Evolutionary conservation across 495 filamentous ascomycete species (phyloP), one percentile per base, ranked within the genome.

Genomic region (Wilcoxina mikolae): DNA sequence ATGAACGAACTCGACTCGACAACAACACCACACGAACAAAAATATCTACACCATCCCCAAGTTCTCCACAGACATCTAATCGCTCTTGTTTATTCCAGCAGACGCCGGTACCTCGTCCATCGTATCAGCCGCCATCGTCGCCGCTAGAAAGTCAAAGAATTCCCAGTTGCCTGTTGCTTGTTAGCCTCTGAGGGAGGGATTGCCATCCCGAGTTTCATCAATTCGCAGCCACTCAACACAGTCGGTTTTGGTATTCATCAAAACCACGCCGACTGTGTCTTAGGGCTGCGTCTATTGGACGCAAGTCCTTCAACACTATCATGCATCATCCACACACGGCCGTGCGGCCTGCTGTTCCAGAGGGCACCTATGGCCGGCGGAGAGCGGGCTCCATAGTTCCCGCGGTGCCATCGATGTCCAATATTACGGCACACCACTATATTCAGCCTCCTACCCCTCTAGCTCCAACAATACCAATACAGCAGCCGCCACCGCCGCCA

Each of bases 181-280:
- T n/a, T n/a, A n/a, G n/a, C n/a, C n/a, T n/a, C n/a, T n/a, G n/a
- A n/a, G n/a, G n/a, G n/a, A n/a, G n/a, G n/a, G n/a, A n/a, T n/a
- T n/a, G n/a, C n/a, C n/a, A n/a, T n/a, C n/a, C 31, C 31, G 15
- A 35, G 31, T 35, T 35, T 18, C 39, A 43, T 20, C 39, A 9
- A 43, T 43, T 43, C 39, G 4, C 17, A 10, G 39, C 17, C 7
- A 20, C 4, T 43, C 53, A 64, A 43, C 61, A 64, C 60, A 64
- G 60, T 64, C 61, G 61, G 53, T 50, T 42, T 41, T 54, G 60
- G 62, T 54, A 52, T 46, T 52, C 54, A 56, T 49, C 41, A 64
- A 56, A 41, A 49, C 61, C 62, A 58, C 61, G 27, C 62, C 56
- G 62, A 54, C 62, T 65, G 62, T 65, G 61, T 56, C 55, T 35